These are phyloP conservation scores for Papiliotrema nemorosa DNA, from an alignment of 1,284 basidiomycete genomes.

Conservation along the genomic window DNA sequence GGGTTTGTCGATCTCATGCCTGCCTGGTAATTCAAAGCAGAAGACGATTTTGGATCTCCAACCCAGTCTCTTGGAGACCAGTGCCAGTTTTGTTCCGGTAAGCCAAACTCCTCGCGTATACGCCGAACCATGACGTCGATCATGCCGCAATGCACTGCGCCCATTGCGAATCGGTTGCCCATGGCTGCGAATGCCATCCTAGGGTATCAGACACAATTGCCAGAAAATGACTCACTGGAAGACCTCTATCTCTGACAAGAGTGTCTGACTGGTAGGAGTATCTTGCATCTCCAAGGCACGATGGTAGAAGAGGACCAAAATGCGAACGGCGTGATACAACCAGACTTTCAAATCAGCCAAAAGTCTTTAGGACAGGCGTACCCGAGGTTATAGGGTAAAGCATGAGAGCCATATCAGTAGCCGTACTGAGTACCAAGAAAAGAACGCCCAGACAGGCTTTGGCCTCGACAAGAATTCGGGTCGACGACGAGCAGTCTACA, in stretches of 20 bases:
- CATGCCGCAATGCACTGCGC: conserved; percentile 26
- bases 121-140: conserved; percentile 21
- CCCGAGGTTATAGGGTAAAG: conserved; percentile 27
- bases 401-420: conserved; percentile 27
- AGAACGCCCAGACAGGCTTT: conserved; percentile 29
- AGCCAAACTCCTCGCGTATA: conserved; percentile 16
- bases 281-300: conserved; percentile 25
- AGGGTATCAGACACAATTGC: background rate
- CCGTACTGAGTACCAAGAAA: conserved; percentile 27
- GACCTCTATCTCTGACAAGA: conserved; percentile 34
- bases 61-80: conserved; percentile 2
- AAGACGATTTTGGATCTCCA: background rate
- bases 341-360: conserved; percentile 6
- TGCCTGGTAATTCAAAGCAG: conserved; percentile 1
- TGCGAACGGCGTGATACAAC: conserved; percentile 31
- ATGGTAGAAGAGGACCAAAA: conserved; percentile 35
- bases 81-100: conserved; percentile 2
- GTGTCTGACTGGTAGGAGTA: conserved; percentile 11
- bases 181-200: conserved; percentile 23
- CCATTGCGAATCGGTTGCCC: conserved; percentile 23
- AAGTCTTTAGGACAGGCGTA: conserved; percentile 13
- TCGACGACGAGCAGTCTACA: conserved; percentile 21
- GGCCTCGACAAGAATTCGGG: conserved; percentile 25
- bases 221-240: conserved; percentile 25
- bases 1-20: background rate